A percentile compares a stretch with the other conserved stretches of the same genome.
These are phyloP conservation scores for Xylariaceae sp. DNA, from an alignment of 2,329 filamentous ascomycete species.

Conservation along the genomic window DNA sequence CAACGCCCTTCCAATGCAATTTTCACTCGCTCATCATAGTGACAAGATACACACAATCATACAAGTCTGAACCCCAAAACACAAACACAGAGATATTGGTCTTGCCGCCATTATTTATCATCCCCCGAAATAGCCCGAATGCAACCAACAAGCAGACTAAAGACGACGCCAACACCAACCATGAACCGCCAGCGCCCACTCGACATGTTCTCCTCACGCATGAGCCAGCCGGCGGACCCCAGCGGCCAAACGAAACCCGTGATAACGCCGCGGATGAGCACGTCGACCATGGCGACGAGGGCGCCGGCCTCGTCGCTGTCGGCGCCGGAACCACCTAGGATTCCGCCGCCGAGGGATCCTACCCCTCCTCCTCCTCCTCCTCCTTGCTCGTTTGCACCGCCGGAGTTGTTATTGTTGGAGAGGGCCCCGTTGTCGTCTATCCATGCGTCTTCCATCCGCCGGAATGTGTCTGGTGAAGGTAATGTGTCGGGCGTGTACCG, in stretches of 20 bases:
- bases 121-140: slow-evolving; percentile 34
- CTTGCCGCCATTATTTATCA: slow-evolving; percentile 18
- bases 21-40: background rate
- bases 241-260: slow-evolving; percentile 95
- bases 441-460: slow-evolving; percentile 83
- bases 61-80: background rate
- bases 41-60: background rate
- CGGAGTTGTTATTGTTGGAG: slow-evolving; percentile 25
- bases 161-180: slow-evolving; percentile 75
- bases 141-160: slow-evolving; percentile 42
- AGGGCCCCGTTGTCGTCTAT: slow-evolving; percentile 63
- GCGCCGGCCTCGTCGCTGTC: slow-evolving; percentile 46
- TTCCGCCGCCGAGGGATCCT: too few relatives aligned
- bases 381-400: slow-evolving; percentile 35
- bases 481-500: slow-evolving; percentile 85
- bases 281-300: slow-evolving; percentile 65
- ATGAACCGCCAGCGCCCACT: slow-evolving; percentile 79
- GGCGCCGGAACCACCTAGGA: slow-evolving; percentile 27
- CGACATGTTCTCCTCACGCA: slow-evolving; percentile 85
- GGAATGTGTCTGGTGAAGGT: slow-evolving; percentile 72
- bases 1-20: too few relatives aligned
- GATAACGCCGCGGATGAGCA: slow-evolving; percentile 81
- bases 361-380: slow-evolving; percentile 33
- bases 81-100: background rate
- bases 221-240: slow-evolving; percentile 78